Evolutionary conservation across 2,329 filamentous ascomycete genomes (phyloP).

Genomic region (Ophiocordyceps sinensis): DNA sequence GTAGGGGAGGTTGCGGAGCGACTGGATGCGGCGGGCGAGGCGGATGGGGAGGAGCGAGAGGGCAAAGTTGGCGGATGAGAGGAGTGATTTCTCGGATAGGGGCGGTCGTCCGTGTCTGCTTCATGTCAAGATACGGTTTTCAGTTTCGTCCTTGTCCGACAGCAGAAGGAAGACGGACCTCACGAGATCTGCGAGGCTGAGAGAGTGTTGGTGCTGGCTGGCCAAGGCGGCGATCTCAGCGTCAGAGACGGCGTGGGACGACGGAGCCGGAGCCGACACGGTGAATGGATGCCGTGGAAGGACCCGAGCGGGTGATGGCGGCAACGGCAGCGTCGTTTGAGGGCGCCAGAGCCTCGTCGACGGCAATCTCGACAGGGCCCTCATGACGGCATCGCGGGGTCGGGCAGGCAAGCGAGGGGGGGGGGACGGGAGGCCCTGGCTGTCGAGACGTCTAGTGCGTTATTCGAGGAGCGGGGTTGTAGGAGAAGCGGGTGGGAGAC

Average conservation of each 20-base stretch:
- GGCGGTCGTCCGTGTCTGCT: conserved; percentile 64
- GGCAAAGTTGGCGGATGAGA: conserved; percentile 90
- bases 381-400: neutral
- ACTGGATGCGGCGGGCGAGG: conserved; percentile 85
- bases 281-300: neutral
- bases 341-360: neutral
- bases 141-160: too few relatives aligned
- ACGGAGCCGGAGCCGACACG: neutral
- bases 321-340: neutral
- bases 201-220: conserved; percentile 59
- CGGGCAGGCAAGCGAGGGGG: too few relatives aligned
- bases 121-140: neutral
- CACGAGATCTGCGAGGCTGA: conserved; percentile 79
- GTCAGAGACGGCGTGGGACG: conserved; percentile 35
- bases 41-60: conserved; percentile 83
- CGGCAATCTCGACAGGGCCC: neutral
- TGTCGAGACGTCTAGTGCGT: too few relatives aligned
- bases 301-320: neutral
- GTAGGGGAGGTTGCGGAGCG: conserved; percentile 83
- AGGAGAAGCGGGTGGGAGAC: too few relatives aligned
- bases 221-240: conserved; percentile 69
- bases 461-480: too few relatives aligned
- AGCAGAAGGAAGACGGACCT: conserved; percentile 38
- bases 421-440: too few relatives aligned
- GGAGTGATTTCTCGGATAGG: conserved; percentile 62